Evolutionary conservation across 192 early-diverging fungal genomes (phyloP).

Genomic region (Podila verticillata): DNA sequence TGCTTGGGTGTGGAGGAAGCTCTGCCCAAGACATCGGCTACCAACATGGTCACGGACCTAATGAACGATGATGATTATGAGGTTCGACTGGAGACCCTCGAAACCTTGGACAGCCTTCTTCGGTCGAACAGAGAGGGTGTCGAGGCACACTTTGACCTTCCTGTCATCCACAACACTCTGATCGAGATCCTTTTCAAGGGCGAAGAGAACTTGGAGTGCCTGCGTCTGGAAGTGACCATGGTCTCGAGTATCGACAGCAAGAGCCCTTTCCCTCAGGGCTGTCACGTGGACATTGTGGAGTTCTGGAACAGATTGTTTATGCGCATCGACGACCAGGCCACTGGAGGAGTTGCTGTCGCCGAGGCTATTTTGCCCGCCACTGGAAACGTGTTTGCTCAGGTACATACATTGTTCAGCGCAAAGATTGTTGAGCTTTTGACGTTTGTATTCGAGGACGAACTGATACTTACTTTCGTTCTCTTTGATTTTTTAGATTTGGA

Average conservation of each 20-base stretch:
- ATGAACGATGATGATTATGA: slow-evolving; percentile 71
- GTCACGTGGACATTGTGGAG: slow-evolving; percentile 41
- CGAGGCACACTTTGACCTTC: slow-evolving; percentile 4
- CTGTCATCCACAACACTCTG: slow-evolving; percentile 42
- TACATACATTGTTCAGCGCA: slow-evolving; percentile 4
- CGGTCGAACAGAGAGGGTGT: slow-evolving; percentile 1
- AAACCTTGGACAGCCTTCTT: slow-evolving; percentile 47
- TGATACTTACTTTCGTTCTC: not conserved
- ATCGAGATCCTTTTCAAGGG: slow-evolving; percentile 52
- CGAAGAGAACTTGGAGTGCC: slow-evolving; percentile 58
- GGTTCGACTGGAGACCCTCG: slow-evolving; percentile 64
- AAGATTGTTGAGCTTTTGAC: not conserved
- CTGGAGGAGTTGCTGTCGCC: slow-evolving; percentile 58
- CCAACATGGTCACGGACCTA: slow-evolving; percentile 45
- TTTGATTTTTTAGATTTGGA: slow-evolving; percentile 31
- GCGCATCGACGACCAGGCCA: slow-evolving; percentile 49
- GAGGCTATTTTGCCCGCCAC: slow-evolving; percentile 68
- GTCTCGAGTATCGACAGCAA: slow-evolving; percentile 36
- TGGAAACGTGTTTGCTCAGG: slow-evolving; percentile 61
- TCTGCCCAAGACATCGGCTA: slow-evolving; percentile 11
- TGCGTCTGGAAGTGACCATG: slow-evolving; percentile 55
- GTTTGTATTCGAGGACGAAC: not conserved
- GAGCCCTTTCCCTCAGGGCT: slow-evolving; percentile 31
- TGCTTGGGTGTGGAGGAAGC: slow-evolving; percentile 23
- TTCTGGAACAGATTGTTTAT: slow-evolving; percentile 53